Percentiles rank a stretch among this genome's conserved stretches.
Conservation (phyloP, 1,284 basidiomycete species). For the Trichosporon sp. region DNA sequence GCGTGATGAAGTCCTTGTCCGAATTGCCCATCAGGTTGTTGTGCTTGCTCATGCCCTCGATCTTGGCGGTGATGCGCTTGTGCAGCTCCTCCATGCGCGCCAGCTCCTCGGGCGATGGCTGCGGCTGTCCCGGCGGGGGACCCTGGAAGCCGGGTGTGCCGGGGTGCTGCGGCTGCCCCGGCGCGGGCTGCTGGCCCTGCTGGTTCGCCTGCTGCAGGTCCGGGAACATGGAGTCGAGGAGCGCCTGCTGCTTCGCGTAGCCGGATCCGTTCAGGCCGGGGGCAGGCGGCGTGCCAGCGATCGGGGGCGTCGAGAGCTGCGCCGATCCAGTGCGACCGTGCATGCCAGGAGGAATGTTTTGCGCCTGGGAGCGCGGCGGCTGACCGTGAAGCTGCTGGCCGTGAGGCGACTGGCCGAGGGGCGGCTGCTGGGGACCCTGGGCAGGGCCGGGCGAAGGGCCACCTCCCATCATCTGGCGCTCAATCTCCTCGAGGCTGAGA, state of each 20-base stretch:
- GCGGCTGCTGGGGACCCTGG: constrained; percentile 39
- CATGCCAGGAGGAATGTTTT: constrained; percentile 1
- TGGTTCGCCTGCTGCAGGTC: constrained; percentile 41
- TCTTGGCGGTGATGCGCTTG: constrained; percentile 48
- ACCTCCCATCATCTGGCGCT: constrained; percentile 52
- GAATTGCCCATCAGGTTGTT: constrained; percentile 91
- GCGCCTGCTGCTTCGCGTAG: constrained; percentile 46
- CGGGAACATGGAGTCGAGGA: constrained; percentile 55
- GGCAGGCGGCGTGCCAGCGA: constrained; percentile 35
- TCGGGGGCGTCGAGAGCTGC: constrained; percentile 9
- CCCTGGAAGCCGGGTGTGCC: constrained; percentile 26
- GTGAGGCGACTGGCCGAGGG: constrained; percentile 10
- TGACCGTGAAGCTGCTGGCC: constrained; percentile 30
- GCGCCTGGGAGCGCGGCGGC: constrained; percentile 15
- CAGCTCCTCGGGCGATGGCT: constrained; percentile 46
- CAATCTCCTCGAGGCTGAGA: constrained; percentile 57
- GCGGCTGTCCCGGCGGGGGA: constrained; percentile 20
- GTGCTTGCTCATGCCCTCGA: constrained; percentile 73
- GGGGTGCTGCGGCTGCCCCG: constrained; percentile 34
- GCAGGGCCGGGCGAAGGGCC: constrained; percentile 28
- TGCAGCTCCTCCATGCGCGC: constrained; percentile 46
- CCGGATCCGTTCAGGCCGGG: constrained; percentile 43
- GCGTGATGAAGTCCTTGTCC: constrained; percentile 99
- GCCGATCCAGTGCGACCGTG: constrained; percentile 4
- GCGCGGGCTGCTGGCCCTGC: constrained; percentile 29